Conservation (phyloP, 2,329 filamentous ascomycete species). For the Eutypa lata region DNA sequence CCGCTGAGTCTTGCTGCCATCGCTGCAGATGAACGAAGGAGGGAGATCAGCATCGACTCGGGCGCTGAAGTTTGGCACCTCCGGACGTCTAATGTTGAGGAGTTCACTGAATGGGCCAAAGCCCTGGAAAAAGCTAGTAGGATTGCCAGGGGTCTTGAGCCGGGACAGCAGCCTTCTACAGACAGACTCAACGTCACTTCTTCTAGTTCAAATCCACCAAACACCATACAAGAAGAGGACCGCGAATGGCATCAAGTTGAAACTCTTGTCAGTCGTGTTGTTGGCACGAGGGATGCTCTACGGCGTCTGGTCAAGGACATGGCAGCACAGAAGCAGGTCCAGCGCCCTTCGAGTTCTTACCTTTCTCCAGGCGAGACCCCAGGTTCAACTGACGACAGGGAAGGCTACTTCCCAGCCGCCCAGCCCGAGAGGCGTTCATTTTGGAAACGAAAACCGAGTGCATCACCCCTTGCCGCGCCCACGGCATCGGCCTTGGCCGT, state of each 20-base stretch:
- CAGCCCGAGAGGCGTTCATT: conserved; percentile 68
- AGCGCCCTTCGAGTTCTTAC: conserved; percentile 33
- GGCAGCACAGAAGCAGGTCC: conserved; percentile 48
- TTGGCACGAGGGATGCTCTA: conserved; percentile 84
- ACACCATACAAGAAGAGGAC: conserved; percentile 57
- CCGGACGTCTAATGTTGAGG: conserved; percentile 74
- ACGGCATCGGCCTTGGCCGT: conserved; percentile 39
- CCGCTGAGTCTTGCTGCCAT: conserved; percentile 89
- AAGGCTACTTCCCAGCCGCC: conserved; percentile 50
- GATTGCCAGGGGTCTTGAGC: conserved; percentile 53
- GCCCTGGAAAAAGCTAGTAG: conserved; percentile 82
- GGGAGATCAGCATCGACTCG: conserved; percentile 95
- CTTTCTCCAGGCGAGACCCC: conserved; percentile 38
- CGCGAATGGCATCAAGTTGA: conserved; percentile 87
- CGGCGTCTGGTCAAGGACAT: conserved; percentile 84
- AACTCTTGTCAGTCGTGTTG: conserved; percentile 77
- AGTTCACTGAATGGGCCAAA: conserved; percentile 83
- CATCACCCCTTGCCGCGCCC: conserved; percentile 39
- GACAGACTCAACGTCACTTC: conserved; percentile 19
- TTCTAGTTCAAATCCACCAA: conserved; percentile 27
- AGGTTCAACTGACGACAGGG: conserved; percentile 44
- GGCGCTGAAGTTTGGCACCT: conserved; percentile 97
- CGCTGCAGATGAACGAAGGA: conserved; percentile 79
- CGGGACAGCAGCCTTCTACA: conserved; percentile 20
- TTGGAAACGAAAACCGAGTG: conserved; percentile 85